Base-by-base conservation (phyloP, 768 basidiomycete genomes). In the Boletales sp. region DNA sequence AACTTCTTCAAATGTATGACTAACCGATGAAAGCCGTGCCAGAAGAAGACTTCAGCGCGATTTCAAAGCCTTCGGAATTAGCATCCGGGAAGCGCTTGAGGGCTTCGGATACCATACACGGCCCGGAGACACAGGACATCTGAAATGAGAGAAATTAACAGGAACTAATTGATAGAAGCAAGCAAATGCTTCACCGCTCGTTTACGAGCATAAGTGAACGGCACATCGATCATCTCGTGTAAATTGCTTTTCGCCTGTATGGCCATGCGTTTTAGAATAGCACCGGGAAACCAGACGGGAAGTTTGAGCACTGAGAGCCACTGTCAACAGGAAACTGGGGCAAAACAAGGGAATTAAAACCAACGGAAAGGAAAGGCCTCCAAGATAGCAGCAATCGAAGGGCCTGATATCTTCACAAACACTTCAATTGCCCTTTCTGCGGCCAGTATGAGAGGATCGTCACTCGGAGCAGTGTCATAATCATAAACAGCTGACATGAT, bases 261-360 rank as follows among this genome's bases (percentile, higher is more conserved):
- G 12, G 69, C 68, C 52, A 60, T 55, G 34, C 62, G 60, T 52
- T 57, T 69, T 31, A 68, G 54, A 14, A 50, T 58, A 17, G 72
- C 71, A 5, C 70, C 72, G 4, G 69, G 70, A 36, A 73, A 62
- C 72, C 70, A 73, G 14, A 43, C 42, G 11, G 65, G 65, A 34
- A 67, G 56, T 37, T 55, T 65, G 27, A 67, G 56, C 41, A 67
- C 65, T 67, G 50, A 42, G 43, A 42, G 54, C 47, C 36, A 36
- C 32, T 42, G 18, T 67, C 43, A 65, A 29, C n/a, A 43, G 35
- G 43, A 48, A 48, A 38, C 24, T 29, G 30, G 27, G 18, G 10
- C 17, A 43, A 19, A 38, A 1, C 30, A 29, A 50, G 51, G 41
- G 37, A 43, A 60, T 47, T 18, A 41, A 54, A 56, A 51, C 67